Base-by-base conservation (phyloP, 1,284 basidiomycete species). In the Kalmanozyma brasiliensis region DNA sequence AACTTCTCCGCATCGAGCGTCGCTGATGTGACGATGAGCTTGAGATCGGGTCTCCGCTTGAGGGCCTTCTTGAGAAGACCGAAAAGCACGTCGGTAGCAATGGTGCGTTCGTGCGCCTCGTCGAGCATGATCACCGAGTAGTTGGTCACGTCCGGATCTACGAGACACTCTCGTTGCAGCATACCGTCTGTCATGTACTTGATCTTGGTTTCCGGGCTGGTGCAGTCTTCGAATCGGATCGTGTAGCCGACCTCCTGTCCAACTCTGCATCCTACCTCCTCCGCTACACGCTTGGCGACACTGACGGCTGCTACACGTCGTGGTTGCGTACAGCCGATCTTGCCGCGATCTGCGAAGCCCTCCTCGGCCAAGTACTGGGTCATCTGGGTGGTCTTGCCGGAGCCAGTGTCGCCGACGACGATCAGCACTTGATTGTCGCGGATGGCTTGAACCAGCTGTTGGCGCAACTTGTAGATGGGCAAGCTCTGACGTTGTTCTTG, bases 141-240 rank as follows among this genome's bases (percentile, higher is more conserved):
- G 43, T 89, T 87, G 52, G 89, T 90, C 80, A 93, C 90, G 72
- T 97, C 89, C 6, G 95, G 94, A 80, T 99, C 96, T 74, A 98
- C 91, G 42, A 99, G 85, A 78, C 91, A 93, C 85, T 98, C 95
- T 84, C 95, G 88, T 81, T 97, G 92, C 13, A 99, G 87, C 93
- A 99, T 97, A 85, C 95, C 96, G 81, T 98, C 95, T 69, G 96
- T 99, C 96, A 99, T 98, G 87, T 96, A 98, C 84, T 98, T 99
- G 87, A 99, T 98, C 79, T 91, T 89, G 11, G 95, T 98, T 83
- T 98, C 96, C 0, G 95, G 93, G 78, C 92, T 90, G 4, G 95
- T 98, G 83, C 94, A 94, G 83, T 98, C 96, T 84, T 99, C 95
- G 83, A 99, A 99, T 85, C 96, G 94, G 76, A 99, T 97, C 5